Evolutionary conservation across 2,329 filamentous ascomycete genomes (phyloP), one percentile per base, ranked within the genome.

Genomic region (Emydomyces testavorans): DNA sequence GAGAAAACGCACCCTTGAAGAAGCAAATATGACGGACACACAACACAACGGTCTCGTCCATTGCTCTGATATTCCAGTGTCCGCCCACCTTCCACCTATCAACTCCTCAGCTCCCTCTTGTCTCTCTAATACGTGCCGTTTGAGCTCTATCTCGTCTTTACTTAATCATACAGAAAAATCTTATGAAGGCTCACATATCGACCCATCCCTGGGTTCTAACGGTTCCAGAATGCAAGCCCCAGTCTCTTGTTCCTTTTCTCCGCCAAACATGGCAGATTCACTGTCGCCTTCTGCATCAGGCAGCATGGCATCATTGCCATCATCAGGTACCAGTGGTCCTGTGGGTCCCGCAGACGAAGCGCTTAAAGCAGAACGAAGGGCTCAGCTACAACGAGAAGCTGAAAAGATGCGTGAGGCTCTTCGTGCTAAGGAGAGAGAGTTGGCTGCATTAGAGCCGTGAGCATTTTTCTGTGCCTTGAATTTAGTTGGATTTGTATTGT

Each of bases 131-230:
- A 77, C 35, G 75, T 83, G 60, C 20, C 78, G 83, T 11, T 66
- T 87, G 3, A 85, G 80, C 15, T 85, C 82, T 2, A 88, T 88
- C 52, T 84, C 81, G 54, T 84, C 83, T 4, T 82, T 88, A 37
- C 67, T 89, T 10, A 88, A 87, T 53, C 79, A 79, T 28, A 60
- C 42, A 46, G 54, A 29, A 58, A 58, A 5, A 52, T 51, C 32
- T n/a, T 47, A 49, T 39, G 34, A 48, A 20, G 62, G 66, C 15
- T 60, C 65, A 46, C 67, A 63, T 11, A 56, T 71, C 41, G 70
- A 72, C 36, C 63, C 67, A 8, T 62, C 64, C 8, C 60, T 69
- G 15, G 56, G 61, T 15, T 54, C 60, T 11, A 50, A 65, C 29
- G 52, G 54, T 41, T 11, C 44, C 7, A 32, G 41, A 13, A 37